phyloP scores from a whole-genome alignment of 345 rosid genomes.

The Abelmoschus esculentus region DNA sequence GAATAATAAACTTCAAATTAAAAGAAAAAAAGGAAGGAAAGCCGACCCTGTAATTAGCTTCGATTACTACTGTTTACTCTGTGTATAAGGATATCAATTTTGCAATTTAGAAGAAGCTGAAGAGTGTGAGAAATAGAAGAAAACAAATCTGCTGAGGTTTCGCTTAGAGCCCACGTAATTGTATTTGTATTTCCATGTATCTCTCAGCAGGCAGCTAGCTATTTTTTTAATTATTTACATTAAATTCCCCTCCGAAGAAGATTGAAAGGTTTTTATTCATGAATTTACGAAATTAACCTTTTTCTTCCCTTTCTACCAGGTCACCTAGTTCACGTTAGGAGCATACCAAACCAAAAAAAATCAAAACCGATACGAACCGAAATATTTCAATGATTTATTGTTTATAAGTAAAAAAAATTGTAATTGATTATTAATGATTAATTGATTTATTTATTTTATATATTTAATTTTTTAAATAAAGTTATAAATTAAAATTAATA shows the following conservation, averaged over 20 bases:
- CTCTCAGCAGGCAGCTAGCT: not conserved
- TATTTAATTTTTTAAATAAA: no score
- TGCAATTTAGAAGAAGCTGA: conserved; percentile 11
- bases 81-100: not conserved
- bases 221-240: not conserved
- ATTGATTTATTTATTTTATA: no score
- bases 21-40: not conserved
- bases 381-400: no score
- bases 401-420: no score
- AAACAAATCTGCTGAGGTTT: conserved; percentile 11
- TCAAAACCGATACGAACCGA: no score
- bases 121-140: conserved; percentile 13
- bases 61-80: not conserved
- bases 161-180: conserved; percentile 80
- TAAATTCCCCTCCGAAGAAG: no score
- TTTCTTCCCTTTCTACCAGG: not conserved
- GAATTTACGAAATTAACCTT: not conserved
- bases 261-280: no score
- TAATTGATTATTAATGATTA: no score
- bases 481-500: no score
- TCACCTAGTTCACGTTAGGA: conserved; percentile 1
- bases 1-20: not conserved
- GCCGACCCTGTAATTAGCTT: not conserved
- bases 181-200: conserved; percentile 8
- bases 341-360: no score